These are phyloP conservation scores for Hypoxylon sp. DNA, from an alignment of 2,329 filamentous ascomycete species.

Conservation along the genomic window DNA sequence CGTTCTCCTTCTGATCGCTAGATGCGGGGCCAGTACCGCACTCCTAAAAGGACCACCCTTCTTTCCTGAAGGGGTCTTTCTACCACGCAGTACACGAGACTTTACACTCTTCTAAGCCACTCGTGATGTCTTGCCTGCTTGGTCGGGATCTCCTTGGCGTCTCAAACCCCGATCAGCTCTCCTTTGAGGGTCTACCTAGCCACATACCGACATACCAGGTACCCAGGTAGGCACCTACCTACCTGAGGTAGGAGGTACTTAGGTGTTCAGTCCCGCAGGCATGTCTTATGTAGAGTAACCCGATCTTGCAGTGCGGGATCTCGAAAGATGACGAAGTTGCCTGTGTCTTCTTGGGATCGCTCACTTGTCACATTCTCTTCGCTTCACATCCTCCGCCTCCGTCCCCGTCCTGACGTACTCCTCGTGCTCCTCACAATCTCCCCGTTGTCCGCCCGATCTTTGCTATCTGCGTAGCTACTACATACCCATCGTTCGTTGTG, in stretches of 20 bases:
- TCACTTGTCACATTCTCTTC: constrained; percentile 31
- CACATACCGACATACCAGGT: no score
- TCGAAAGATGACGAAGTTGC: constrained; percentile 29
- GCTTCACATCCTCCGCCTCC: not conserved
- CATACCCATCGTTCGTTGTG: no score
- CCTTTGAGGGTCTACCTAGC: not conserved
- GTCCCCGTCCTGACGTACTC: not conserved
- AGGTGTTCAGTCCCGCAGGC: not conserved
- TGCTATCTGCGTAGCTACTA: not conserved
- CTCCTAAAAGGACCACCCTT: not conserved
- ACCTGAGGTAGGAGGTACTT: not conserved
- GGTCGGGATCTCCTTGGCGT: no score
- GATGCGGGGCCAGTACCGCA: constrained; percentile 24
- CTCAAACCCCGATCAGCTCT: not conserved
- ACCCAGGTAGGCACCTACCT: constrained; percentile 23
- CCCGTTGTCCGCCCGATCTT: not conserved
- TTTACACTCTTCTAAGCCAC: no score
- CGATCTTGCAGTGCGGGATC: constrained; percentile 43
- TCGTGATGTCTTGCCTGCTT: constrained; percentile 24
- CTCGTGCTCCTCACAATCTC: constrained; percentile 2
- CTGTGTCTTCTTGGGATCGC: constrained; percentile 25
- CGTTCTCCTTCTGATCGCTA: constrained; percentile 6
- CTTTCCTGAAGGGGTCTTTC: constrained; percentile 11
- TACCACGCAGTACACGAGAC: constrained; percentile 18
- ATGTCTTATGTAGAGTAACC: constrained; percentile 40